A percentile compares a stretch with the other conserved stretches of the same genome.
These are phyloP conservation scores for Emericellopsis cladophorae DNA, from an alignment of 2,329 filamentous ascomycete genomes.

Conservation along the genomic window DNA sequence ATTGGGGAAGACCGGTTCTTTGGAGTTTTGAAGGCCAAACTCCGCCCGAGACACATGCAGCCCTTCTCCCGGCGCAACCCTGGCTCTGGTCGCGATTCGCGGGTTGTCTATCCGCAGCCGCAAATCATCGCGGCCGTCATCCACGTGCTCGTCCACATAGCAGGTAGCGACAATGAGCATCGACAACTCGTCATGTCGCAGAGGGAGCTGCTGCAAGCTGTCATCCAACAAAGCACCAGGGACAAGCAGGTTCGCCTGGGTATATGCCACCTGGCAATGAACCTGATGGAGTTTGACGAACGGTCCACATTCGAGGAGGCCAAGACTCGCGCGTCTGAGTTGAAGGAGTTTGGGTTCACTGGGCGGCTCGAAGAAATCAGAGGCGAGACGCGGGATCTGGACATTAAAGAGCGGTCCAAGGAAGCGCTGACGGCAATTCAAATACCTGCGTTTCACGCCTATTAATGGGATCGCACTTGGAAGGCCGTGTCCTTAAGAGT, in stretches of 20 bases:
- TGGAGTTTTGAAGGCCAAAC: constrained; percentile 66
- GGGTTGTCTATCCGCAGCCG: constrained; percentile 42
- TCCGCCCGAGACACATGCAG: constrained; percentile 48
- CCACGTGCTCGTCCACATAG: constrained; percentile 78
- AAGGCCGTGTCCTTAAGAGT: background rate
- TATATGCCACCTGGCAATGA: constrained; percentile 74
- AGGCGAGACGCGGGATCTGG: constrained; percentile 56
- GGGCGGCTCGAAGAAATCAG: constrained; percentile 49
- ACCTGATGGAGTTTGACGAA: constrained; percentile 42
- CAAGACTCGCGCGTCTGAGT: constrained; percentile 50
- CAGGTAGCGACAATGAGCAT: constrained; percentile 67
- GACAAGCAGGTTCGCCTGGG: constrained; percentile 63
- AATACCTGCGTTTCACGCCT: constrained; percentile 4
- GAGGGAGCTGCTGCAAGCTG: constrained; percentile 57
- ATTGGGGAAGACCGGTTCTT: constrained; percentile 71
- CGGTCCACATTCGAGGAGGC: too few relatives aligned
- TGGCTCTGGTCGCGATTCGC: constrained; percentile 23
- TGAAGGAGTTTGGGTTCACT: constrained; percentile 61
- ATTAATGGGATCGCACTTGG: constrained; percentile 5
- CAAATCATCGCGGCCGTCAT: constrained; percentile 70
- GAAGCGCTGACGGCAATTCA: constrained; percentile 32
- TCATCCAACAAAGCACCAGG: constrained; percentile 59
- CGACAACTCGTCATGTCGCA: constrained; percentile 68
- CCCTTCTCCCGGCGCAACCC: constrained; percentile 32
- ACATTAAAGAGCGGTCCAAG: constrained; percentile 76